Evolutionary conservation across 2,329 filamentous ascomycete genomes (phyloP).

Genomic region (Penicillium thymicola): DNA sequence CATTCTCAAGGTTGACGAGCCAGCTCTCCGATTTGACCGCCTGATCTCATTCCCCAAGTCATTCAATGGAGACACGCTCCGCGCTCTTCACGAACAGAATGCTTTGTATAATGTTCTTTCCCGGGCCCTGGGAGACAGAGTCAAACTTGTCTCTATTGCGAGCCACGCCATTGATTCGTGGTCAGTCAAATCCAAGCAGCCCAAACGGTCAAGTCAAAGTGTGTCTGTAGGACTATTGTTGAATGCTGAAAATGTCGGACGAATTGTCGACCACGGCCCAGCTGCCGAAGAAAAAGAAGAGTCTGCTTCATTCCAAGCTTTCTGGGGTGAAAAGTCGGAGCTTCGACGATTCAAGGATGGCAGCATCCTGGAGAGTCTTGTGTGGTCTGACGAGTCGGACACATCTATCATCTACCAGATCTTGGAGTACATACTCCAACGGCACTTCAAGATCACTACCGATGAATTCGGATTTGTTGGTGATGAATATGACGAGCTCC

Average conservation of each 20-base stretch:
- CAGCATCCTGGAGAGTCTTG: slow-evolving; percentile 84
- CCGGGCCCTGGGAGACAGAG: slow-evolving; percentile 72
- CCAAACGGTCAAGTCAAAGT: slow-evolving; percentile 24
- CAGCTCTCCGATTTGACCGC: slow-evolving; percentile 55
- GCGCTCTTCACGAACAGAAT: slow-evolving; percentile 29
- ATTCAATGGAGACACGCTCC: slow-evolving; percentile 27
- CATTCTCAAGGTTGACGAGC: slow-evolving; percentile 58
- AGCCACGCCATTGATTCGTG: slow-evolving; percentile 43
- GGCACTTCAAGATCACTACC: slow-evolving; percentile 63
- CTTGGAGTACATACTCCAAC: slow-evolving; percentile 64
- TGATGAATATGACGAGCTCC: slow-evolving; percentile 46
- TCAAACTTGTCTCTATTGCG: slow-evolving; percentile 63
- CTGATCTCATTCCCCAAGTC: slow-evolving; percentile 39
- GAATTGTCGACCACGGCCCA: slow-evolving; percentile 84
- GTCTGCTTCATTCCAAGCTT: slow-evolving; percentile 75
- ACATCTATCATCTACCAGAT: slow-evolving; percentile 75
- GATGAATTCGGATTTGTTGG: slow-evolving; percentile 54
- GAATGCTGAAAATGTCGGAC: slow-evolving; percentile 67
- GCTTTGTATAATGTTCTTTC: slow-evolving; percentile 62
- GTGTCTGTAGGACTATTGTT: slow-evolving; percentile 68
- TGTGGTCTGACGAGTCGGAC: slow-evolving; percentile 68
- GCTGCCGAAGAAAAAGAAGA: slow-evolving; percentile 80
- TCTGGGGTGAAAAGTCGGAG: slow-evolving; percentile 94
- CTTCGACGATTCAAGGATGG: slow-evolving; percentile 93
- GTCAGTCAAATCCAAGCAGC: slow-evolving; percentile 45